Conservation (phyloP, 2,329 filamentous ascomycete genomes). For the Neoascochyta sp. region DNA sequence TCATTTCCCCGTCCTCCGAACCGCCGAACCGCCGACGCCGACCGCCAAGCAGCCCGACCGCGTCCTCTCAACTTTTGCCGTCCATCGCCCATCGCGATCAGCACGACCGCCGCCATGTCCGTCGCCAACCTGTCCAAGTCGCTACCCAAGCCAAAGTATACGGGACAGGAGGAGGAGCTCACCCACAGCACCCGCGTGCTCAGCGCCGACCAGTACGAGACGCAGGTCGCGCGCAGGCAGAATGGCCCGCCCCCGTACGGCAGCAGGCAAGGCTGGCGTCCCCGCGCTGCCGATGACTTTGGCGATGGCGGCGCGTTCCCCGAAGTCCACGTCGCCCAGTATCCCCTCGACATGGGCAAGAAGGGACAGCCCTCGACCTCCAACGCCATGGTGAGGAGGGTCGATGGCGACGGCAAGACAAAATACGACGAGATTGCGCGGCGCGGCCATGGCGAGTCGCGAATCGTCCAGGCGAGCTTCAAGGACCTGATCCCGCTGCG, state of each 20-base stretch:
- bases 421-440: constrained; percentile 95
- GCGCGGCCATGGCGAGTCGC: constrained; percentile 77
- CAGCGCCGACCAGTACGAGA: constrained; percentile 73
- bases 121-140: constrained; percentile 67
- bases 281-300: constrained; percentile 83
- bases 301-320: constrained; percentile 95
- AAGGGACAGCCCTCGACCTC: constrained; percentile 59
- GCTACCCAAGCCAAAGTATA: constrained; percentile 86
- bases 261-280: constrained; percentile 84
- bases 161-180: constrained; percentile 80
- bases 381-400: constrained; percentile 88
- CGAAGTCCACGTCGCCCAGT: constrained; percentile 89
- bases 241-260: constrained; percentile 84
- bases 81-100: no score
- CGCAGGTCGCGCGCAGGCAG: constrained; percentile 70
- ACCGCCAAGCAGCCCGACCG: no score
- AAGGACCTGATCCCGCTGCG: constrained; percentile 93
- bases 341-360: constrained; percentile 90
- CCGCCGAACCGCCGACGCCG: no score
- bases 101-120: constrained; percentile 32
- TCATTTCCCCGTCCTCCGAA: no score
- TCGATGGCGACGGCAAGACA: constrained; percentile 86
- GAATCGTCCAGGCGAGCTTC: constrained; percentile 91
- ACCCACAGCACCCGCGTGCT: constrained; percentile 80
- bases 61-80: neutral